Conservation (phyloP, 108 stramenopile genomes). For the Skeletonema tropicum region DNA sequence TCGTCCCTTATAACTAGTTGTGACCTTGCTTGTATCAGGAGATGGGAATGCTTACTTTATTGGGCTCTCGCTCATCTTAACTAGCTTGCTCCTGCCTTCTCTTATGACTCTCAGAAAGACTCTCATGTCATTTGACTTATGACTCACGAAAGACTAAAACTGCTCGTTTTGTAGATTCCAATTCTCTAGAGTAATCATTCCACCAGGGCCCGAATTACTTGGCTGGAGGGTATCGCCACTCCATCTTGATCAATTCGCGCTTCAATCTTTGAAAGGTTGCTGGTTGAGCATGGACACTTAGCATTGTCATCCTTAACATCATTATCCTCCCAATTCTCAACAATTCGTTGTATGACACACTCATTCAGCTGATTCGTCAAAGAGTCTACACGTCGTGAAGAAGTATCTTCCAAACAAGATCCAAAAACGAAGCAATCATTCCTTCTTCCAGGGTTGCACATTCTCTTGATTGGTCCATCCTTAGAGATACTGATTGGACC, state of each 20-base stretch:
- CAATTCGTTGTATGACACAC: background rate
- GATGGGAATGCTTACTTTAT: too few species aligned
- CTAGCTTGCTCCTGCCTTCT: too few species aligned
- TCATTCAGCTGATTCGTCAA: slow-evolving; percentile 13
- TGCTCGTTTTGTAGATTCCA: background rate
- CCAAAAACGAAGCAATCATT: slow-evolving; percentile 55
- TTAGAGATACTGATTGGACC: slow-evolving; percentile 41
- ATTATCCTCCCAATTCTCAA: slow-evolving; percentile 9
- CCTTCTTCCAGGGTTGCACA: slow-evolving; percentile 47
- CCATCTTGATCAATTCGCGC: slow-evolving; percentile 35
- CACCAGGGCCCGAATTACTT: slow-evolving; percentile 20
- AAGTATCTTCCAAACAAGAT: slow-evolving; percentile 12
- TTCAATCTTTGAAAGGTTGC: background rate
- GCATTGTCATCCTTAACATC: slow-evolving; percentile 16
- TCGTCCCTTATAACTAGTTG: too few species aligned
- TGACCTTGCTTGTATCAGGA: too few species aligned
- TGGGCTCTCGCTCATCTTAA: too few species aligned
- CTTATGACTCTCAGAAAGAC: too few species aligned
- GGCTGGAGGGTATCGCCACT: slow-evolving; percentile 28
- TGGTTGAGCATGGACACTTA: background rate
- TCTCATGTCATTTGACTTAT: too few species aligned
- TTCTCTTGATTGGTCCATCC: slow-evolving; percentile 29
- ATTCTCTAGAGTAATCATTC: slow-evolving; percentile 12
- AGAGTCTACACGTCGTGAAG: background rate
- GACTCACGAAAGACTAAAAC: background rate